phyloP scores from a whole-genome alignment of 2,329 filamentous ascomycete genomes.

The Diaporthe sp. region DNA sequence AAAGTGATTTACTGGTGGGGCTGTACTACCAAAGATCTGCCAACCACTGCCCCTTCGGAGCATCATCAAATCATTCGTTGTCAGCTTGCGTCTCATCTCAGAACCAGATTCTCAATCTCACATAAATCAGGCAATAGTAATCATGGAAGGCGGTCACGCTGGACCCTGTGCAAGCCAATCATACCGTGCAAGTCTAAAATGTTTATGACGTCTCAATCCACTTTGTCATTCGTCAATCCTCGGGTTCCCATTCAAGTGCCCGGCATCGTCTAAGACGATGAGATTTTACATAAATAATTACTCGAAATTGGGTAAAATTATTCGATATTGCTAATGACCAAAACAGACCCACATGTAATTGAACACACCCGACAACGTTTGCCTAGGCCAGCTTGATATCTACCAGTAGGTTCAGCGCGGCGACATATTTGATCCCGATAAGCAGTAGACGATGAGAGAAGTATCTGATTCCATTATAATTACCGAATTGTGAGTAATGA shows the following conservation, averaged over 20 bases:
- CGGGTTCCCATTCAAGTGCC: too few relatives aligned
- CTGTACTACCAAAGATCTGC: background rate
- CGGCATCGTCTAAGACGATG: background rate
- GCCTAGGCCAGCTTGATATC: background rate
- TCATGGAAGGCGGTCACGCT: background rate
- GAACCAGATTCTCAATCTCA: background rate
- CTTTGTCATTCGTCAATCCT: background rate
- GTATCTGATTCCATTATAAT: background rate
- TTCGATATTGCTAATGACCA: background rate
- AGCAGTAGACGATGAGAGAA: too few relatives aligned
- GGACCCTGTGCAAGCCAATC: background rate
- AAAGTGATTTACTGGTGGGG: background rate
- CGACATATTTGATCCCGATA: background rate
- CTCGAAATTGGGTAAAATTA: background rate
- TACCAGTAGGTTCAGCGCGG: too few relatives aligned
- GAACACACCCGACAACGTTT: background rate
- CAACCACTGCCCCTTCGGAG: background rate
- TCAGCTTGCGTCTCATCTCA: slow-evolving; percentile 15
- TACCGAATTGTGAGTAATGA: too few relatives aligned
- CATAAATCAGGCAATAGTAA: background rate
- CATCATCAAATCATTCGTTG: background rate
- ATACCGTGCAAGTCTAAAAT: background rate
- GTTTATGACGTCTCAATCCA: too few relatives aligned
- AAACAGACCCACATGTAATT: background rate
- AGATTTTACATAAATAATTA: background rate